Percentiles rank a stretch among this genome's conserved stretches.
These are phyloP conservation scores for Acanthamoeba castellanii DNA, from an alignment of 208 protist genomes.

Conservation along the genomic window DNA sequence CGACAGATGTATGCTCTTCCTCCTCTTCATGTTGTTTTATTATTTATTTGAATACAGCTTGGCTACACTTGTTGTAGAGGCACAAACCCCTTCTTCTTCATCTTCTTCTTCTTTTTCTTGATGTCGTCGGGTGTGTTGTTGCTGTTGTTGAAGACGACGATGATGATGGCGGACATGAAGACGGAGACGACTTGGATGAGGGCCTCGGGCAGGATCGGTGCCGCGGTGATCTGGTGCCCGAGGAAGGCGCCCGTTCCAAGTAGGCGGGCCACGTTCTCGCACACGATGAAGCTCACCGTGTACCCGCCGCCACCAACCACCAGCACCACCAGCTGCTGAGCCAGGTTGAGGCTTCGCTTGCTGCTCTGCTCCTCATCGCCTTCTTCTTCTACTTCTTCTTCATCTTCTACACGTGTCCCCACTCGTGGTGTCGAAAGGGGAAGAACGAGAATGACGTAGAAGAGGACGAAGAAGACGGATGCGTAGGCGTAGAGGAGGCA, in stretches of 20 bases:
- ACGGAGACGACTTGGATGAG: background rate
- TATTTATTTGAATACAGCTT: no score
- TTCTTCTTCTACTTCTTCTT: no score
- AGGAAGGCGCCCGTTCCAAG: background rate
- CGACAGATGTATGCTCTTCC: no score
- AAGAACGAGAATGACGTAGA: background rate
- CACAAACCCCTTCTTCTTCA: no score
- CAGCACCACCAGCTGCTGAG: background rate
- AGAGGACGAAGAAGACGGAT: background rate
- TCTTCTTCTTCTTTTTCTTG: no score
- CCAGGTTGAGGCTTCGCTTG: background rate
- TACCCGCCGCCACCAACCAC: background rate
- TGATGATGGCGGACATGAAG: background rate
- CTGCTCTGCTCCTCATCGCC: no score
- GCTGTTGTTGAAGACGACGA: background rate
- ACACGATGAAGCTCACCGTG: background rate
- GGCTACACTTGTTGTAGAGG: no score
- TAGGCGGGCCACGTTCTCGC: background rate
- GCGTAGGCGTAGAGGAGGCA: background rate
- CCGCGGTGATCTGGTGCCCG: background rate
- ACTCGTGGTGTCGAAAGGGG: background rate
- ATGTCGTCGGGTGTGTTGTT: no score
- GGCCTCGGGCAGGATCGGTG: background rate
- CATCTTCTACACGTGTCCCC: no score
- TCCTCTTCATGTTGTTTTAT: no score